phyloP scores from a whole-genome alignment of 2,329 filamentous ascomycete genomes.

The Xylariaceae sp. region DNA sequence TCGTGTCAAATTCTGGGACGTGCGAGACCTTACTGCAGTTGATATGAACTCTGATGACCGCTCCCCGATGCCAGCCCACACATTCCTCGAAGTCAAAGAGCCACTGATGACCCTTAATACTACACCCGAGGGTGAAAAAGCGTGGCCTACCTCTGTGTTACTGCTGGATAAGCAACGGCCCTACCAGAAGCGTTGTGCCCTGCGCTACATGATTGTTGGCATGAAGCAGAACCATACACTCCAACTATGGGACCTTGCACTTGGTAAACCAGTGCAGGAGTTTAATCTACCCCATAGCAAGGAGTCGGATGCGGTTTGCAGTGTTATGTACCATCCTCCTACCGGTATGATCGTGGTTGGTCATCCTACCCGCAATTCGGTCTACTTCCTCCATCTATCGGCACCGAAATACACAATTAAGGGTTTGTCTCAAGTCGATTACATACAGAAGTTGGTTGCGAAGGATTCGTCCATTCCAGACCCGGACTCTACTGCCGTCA shows the following conservation, averaged over 20 bases:
- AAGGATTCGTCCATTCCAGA: constrained; percentile 77
- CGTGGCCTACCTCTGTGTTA: constrained; percentile 94
- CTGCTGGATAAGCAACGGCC: constrained; percentile 96
- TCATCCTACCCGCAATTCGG: constrained; percentile 93
- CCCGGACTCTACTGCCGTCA: constrained; percentile 93
- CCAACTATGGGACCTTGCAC: constrained; percentile 95
- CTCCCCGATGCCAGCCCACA: constrained; percentile 59
- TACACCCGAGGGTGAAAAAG: constrained; percentile 87
- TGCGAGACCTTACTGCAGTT: constrained; percentile 72
- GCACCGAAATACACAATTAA: constrained; percentile 89
- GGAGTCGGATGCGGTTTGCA: constrained; percentile 97
- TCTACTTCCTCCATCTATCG: constrained; percentile 96
- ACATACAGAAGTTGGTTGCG: constrained; percentile 76
- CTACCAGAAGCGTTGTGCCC: constrained; percentile 85
- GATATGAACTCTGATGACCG: constrained; percentile 58
- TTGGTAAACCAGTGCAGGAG: constrained; percentile 95
- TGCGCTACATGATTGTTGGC: constrained; percentile 94
- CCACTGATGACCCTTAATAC: constrained; percentile 87
- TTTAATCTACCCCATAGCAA: constrained; percentile 95
- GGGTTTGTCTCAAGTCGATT: constrained; percentile 85
- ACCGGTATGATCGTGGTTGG: constrained; percentile 95
- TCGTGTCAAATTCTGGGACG: constrained; percentile 97
- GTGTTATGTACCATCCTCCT: constrained; percentile 88
- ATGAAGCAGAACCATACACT: constrained; percentile 99
- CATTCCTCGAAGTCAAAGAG: constrained; percentile 77